Base-by-base conservation (phyloP, 352 stramenopile genomes). In the Phytophthora sansomeana region DNA sequence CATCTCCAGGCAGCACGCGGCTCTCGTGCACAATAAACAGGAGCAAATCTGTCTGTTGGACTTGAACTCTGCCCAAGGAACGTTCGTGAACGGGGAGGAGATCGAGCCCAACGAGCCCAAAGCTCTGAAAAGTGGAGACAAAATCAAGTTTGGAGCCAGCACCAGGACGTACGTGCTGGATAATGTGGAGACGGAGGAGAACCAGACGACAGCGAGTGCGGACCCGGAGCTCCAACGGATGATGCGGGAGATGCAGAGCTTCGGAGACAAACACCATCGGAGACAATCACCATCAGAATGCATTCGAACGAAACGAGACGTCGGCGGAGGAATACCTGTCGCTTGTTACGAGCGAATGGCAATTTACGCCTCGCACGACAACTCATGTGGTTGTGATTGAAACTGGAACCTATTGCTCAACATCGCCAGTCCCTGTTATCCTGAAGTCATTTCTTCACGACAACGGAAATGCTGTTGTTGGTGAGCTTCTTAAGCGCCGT, bases 51-150 rank as follows among this genome's bases (percentile, higher is more conserved):
- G 67, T 19, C 59, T 95, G 11, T 66, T 95, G 59, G 91, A 96
- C 65, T 74, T 97, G 17, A 78, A 75, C 6, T 96, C 88, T 2
- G 84, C 81, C n/a, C 90, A 97, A 60, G 91, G 89, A 41, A 93
- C 89, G 36, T 94, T 92, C 30, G 58, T 96, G 36, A 93, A 96
- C 58, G 85, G 65, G 41, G 47, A 81, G 39, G 80, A 90, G 58
- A 81, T 96, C 28, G 54, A 79, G 17, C 69, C 75, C 0, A 74
- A 91, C 42, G 63, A 80, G 50, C 81, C 82, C 0, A 54, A 49
- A 13, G 41, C 43, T 29, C 71, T 95, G 14, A 66, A 68, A 43
- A 63, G 64, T 16, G 85, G 81, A 21, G 83, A 92, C 32, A 49
- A 52, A 9, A 77, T 93, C 29, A 66, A 62, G 19, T 91, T 93